These are phyloP conservation scores for Vigna trinervia DNA, from an alignment of 306 rosid species.

Conservation along the genomic window DNA sequence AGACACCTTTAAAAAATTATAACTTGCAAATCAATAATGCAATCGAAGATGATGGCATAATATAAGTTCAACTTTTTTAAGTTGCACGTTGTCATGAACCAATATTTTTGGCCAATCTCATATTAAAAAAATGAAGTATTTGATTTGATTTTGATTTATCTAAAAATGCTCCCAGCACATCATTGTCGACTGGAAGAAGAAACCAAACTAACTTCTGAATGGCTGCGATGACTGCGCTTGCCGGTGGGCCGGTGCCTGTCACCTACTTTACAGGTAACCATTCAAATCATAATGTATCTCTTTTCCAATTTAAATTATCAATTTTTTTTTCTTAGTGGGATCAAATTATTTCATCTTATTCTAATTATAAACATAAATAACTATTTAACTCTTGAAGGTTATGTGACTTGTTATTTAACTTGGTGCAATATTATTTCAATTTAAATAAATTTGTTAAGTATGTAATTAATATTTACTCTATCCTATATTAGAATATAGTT, in stretches of 20 bases:
- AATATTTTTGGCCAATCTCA: slow-evolving; percentile 6
- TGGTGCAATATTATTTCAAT: no score
- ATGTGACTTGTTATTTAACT: no score
- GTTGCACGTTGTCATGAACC: slow-evolving; percentile 28
- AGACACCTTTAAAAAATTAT: background rate
- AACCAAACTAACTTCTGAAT: slow-evolving; percentile 12
- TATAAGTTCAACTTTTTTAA: slow-evolving; percentile 14
- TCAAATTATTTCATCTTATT: no score
- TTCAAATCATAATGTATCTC: slow-evolving; percentile 1
- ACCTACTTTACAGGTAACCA: slow-evolving; percentile 43
- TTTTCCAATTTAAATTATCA: background rate
- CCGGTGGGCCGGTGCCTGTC: slow-evolving; percentile 52
- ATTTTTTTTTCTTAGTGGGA: background rate
- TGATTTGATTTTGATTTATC: background rate
- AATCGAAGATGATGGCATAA: background rate
- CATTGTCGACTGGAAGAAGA: background rate
- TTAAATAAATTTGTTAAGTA: no score
- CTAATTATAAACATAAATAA: no score
- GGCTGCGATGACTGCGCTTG: slow-evolving; percentile 42
- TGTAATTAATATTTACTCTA: no score
- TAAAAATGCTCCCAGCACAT: slow-evolving; percentile 3
- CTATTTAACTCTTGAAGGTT: no score
- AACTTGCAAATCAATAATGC: background rate
- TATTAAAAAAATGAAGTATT: background rate
- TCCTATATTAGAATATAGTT: no score